Evolutionary conservation across 75 land plant species (phyloP), one percentile per base, ranked within the genome.

Genomic region (Gnetum montanum): DNA sequence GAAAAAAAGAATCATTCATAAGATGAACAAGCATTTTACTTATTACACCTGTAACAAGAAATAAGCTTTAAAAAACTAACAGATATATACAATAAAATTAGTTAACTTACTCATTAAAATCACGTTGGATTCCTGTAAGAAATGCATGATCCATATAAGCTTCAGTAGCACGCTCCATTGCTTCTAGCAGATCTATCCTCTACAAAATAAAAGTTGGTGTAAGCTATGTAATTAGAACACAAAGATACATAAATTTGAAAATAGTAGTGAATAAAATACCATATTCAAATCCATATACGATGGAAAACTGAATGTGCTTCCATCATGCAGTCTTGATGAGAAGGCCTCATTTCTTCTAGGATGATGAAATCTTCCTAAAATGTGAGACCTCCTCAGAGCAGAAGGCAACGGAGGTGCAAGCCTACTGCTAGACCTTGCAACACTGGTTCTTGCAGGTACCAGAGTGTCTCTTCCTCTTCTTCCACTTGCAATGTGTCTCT

Each of bases 101-200:
- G n/a, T n/a, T n/a, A 15, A 41, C 55, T 19, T 52, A 52, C 55
- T 52, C 55, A 33, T 52, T 33, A 7, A 52, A 52, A 35, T 52
- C 55, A 6, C 55, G 55, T 20, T 52, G 55, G n/a, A 52, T 29
- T 31, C 55, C 55, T 19, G 55, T 22, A 52, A 52, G 34, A 16
- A 30, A 20, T 4, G 4, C 31, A 52, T 52, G 31, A 19, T 34
- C 0, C 10, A 20, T 18, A 33, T 52, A 19, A 24, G 4, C 29
- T 33, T 52, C 55, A 52, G 31, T 35, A 31, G 23, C 35, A 19
- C 29, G 55, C 20, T 52, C 55, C 55, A 52, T 16, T 7, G 55
- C 55, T 33, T 52, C 55, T 24, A 52, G 29, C 20, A 52, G 6
- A 52, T 52, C 55, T 31, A 52, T 29, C 35, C 55, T 33, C 55